Evolutionary conservation across 2,329 filamentous ascomycete genomes (phyloP).

Genomic region (Rhexocercosporidium sp.): DNA sequence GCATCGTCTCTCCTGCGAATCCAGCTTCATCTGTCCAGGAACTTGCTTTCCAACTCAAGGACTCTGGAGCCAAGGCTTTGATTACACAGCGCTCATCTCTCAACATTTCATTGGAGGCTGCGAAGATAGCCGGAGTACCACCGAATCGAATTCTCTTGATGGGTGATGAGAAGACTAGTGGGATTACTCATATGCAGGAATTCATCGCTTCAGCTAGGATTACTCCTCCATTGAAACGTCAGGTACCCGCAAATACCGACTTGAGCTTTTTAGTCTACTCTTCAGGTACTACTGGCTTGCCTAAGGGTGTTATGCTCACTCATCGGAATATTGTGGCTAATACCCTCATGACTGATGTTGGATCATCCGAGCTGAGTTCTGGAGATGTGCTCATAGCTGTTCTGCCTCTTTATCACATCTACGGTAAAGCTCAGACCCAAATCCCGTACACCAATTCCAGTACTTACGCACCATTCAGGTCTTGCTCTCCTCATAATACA

Average conservation of each 20-base stretch:
- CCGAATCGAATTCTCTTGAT: slow-evolving; percentile 75
- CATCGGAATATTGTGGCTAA: slow-evolving; percentile 85
- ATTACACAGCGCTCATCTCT: slow-evolving; percentile 74
- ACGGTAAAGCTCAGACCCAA: slow-evolving; percentile 27
- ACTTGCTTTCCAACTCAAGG: slow-evolving; percentile 79
- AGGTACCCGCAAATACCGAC: slow-evolving; percentile 63
- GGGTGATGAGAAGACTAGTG: slow-evolving; percentile 62
- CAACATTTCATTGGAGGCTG: slow-evolving; percentile 67
- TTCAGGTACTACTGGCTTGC: slow-evolving; percentile 51
- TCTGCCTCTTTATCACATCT: slow-evolving; percentile 85
- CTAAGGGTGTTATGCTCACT: slow-evolving; percentile 87
- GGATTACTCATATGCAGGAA: slow-evolving; percentile 10
- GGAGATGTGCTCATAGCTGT: slow-evolving; percentile 60
- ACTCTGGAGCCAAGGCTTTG: slow-evolving; percentile 74
- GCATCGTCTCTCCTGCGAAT: slow-evolving; percentile 81
- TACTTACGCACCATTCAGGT: slow-evolving; percentile 7
- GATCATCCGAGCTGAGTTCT: slow-evolving; percentile 53
- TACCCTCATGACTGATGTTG: slow-evolving; percentile 56
- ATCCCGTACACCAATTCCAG: background rate
- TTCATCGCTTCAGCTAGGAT: slow-evolving; percentile 35
- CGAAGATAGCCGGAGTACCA: slow-evolving; percentile 69
- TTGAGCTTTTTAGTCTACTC: slow-evolving; percentile 80
- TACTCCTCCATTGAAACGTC: slow-evolving; percentile 64
- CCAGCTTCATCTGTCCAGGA: slow-evolving; percentile 85
- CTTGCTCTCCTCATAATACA: slow-evolving; percentile 73